Evolutionary conservation across 257 asterid genomes (phyloP).

Genomic region (Lithospermum erythrorhizon): DNA sequence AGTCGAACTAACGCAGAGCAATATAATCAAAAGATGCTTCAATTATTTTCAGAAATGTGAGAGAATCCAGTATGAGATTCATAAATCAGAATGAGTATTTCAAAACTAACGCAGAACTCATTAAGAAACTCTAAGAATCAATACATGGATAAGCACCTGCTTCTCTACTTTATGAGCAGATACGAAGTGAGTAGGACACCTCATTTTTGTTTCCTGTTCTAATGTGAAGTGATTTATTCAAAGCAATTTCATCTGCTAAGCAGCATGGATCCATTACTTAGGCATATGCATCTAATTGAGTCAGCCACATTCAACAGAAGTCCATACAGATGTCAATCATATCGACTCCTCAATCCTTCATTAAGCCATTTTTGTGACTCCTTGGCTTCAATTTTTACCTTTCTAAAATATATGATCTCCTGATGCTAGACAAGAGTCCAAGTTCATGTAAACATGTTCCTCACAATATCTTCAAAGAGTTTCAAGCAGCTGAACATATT

Average conservation of each 20-base stretch:
- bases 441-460: slow-evolving; percentile 14
- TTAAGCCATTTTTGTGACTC: slow-evolving; percentile 10
- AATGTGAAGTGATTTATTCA: background rate
- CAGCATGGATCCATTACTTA: background rate
- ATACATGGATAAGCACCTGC: slow-evolving; percentile 47
- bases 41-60: background rate
- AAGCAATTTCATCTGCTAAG: background rate
- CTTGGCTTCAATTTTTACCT: slow-evolving; percentile 1
- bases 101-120: slow-evolving; percentile 11
- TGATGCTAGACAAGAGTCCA: slow-evolving; percentile 14
- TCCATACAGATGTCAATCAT: background rate
- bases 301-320: too few species aligned
- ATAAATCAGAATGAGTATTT: slow-evolving; percentile 18
- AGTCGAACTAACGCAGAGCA: slow-evolving; percentile 4
- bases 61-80: slow-evolving; percentile 25
- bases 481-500: background rate
- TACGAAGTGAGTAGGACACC: slow-evolving; percentile 6
- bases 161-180: slow-evolving; percentile 24
- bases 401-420: slow-evolving; percentile 2
- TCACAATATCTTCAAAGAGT: slow-evolving; percentile 3
- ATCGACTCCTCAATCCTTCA: slow-evolving; percentile 2
- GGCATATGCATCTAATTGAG: background rate
- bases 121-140: slow-evolving; percentile 23
- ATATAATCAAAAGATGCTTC: background rate
- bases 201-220: background rate